Base-by-base conservation (phyloP, 768 basidiomycete species). In the Lactarius trivialis region DNA sequence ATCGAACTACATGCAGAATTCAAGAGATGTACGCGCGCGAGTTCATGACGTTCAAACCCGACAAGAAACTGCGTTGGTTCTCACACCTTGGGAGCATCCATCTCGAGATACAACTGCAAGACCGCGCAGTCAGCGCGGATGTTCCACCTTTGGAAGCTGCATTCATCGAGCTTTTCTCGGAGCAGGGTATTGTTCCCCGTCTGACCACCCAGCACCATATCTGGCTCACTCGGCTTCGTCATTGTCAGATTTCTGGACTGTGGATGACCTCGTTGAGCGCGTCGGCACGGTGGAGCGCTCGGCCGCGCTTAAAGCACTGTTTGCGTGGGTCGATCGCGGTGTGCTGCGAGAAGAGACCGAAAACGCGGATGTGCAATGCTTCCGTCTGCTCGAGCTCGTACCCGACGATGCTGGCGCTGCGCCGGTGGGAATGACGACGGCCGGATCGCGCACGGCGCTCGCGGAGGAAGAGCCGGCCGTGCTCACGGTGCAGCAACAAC, bases 101-200 rank as follows among this genome's bases (percentile, higher is more conserved):
- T 37, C 72, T 99, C 56, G 85, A 91, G 58, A 76, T 98, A 7
- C 84, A 93, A 69, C 78, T 98, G 3, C 80, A 86, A 68, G 96
- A 98, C 71, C 86, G 93, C 14, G 83, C 76, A 4, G 62, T 97
- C 36, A 82, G 83, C 24, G 83, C 82, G 3, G 86, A 92, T 48
- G 92, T 91, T 4, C 85, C 86, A 1, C 92, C 94, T 0, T 73
- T 98, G 21, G 95, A 98, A 71, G 97, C 96, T 9, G 89, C 92
- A 1, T 83, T 96, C 62, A 85, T 95, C 54, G 93, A 95, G 68
- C 76, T 92, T 3, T 97, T 98, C 70, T 85, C 85, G 0, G 78
- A 85, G 60, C 82, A 85, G 72, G 66, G 76, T 92, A 86, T 33
- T 26, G 72, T 68, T 33, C 9, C 7, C 4, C 24, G 63, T 69